Evolutionary conservation across 768 basidiomycete species (phyloP).

Genomic region (Boletus vermiculosoides): DNA sequence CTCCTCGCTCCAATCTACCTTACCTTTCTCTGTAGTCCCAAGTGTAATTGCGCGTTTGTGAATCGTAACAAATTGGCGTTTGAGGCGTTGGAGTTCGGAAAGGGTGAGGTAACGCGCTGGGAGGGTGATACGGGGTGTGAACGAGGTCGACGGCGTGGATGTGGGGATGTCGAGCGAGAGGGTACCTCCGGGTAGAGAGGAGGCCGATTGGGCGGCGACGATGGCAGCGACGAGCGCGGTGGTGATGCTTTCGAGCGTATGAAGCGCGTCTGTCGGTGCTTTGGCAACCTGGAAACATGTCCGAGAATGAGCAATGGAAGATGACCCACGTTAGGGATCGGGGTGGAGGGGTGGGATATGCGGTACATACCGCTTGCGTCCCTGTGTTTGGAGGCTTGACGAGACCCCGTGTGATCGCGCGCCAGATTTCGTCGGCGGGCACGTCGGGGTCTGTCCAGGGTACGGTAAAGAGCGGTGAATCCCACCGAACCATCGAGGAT

Average conservation of each 20-base stretch:
- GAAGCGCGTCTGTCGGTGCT: constrained; percentile 86
- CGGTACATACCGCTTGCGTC: constrained; percentile 59
- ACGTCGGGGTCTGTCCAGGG: constrained; percentile 68
- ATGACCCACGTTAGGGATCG: background rate
- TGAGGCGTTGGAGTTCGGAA: constrained; percentile 83
- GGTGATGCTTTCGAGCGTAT: constrained; percentile 78
- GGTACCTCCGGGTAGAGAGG: constrained; percentile 47
- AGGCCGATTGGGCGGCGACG: constrained; percentile 58
- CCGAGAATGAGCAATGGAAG: too few species aligned
- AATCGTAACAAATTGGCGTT: constrained; percentile 86
- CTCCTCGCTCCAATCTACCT: constrained; percentile 74
- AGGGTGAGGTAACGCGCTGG: constrained; percentile 74
- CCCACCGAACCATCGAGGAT: constrained; percentile 98
- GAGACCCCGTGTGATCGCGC: constrained; percentile 71
- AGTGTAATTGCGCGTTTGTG: constrained; percentile 89
- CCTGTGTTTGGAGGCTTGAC: constrained; percentile 89
- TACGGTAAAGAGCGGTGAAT: constrained; percentile 89
- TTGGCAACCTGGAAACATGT: constrained; percentile 55
- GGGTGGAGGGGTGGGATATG: background rate
- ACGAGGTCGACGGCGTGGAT: constrained; percentile 35
- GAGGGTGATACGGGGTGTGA: constrained; percentile 53
- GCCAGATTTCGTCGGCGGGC: constrained; percentile 73
- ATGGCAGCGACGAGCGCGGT: constrained; percentile 69
- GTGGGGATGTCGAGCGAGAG: constrained; percentile 33
- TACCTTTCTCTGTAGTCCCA: constrained; percentile 74